A percentile compares a stretch with the other conserved stretches of the same genome.
phyloP scores from a whole-genome alignment of 306 rosid species.

The Vigna mungo region DNA sequence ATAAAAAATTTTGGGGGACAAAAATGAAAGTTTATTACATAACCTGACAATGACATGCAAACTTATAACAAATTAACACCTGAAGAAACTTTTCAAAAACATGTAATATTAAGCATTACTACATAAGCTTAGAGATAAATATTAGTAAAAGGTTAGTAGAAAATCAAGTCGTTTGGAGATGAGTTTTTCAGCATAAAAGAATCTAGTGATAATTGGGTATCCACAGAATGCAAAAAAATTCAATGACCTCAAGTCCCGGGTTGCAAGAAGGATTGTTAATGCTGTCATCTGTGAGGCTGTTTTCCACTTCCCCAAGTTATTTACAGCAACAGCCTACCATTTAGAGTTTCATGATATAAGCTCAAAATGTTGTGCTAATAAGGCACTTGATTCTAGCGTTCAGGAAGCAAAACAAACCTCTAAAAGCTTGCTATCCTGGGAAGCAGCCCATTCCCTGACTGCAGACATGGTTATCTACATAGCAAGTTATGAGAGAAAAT shows the following conservation, averaged over 20 bases:
- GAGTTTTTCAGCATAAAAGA: not conserved
- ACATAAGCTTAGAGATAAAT: not conserved
- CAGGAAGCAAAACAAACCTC: constrained; percentile 69
- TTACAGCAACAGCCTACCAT: constrained; percentile 94
- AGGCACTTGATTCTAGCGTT: constrained; percentile 28
- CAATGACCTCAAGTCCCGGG: constrained; percentile 84
- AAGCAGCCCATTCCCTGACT: constrained; percentile 99
- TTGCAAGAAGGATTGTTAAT: constrained; percentile 80
- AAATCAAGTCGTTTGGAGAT: constrained; percentile 1
- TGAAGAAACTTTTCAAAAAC: not conserved
- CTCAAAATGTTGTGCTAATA: constrained; percentile 1
- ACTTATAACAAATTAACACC: constrained; percentile 5
- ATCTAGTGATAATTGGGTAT: constrained; percentile 28
- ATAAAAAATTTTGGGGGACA: constrained; percentile 8
- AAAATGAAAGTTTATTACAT: constrained; percentile 16
- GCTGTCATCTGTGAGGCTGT: constrained; percentile 98
- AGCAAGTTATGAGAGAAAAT: constrained; percentile 40
- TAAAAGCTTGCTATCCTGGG: constrained; percentile 84
- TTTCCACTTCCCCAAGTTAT: constrained; percentile 99
- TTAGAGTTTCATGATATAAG: constrained; percentile 23
- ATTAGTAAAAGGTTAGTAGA: not conserved
- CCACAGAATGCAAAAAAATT: constrained; percentile 24
- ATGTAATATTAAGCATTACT: not conserved
- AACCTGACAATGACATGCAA: constrained; percentile 15
- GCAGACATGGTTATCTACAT: constrained; percentile 98